A percentile compares a stretch with the other conserved stretches of the same genome.
Conservation (phyloP, 495 filamentous ascomycete species). For the Cenococcum geophilum region DNA sequence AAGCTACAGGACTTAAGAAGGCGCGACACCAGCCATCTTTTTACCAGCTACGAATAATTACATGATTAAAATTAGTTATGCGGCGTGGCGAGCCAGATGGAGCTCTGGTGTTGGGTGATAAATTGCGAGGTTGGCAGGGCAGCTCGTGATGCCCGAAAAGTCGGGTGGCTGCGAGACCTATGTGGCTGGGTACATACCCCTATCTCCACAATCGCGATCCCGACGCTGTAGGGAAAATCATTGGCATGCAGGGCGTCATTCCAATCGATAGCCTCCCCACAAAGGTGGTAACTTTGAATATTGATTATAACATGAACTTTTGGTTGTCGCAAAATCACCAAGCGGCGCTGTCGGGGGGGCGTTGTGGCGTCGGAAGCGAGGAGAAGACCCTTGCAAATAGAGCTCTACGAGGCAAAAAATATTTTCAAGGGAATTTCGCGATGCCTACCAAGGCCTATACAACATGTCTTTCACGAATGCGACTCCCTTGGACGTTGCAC, state of each 20-base stretch:
- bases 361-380: too few species aligned
- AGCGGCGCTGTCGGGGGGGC: too few species aligned
- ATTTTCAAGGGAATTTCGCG: too few species aligned
- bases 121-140: conserved; percentile 26
- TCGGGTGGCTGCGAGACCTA: conserved; percentile 17
- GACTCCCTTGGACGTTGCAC: conserved; percentile 38
- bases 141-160: conserved; percentile 4
- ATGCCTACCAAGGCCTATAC: not conserved
- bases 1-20: conserved; percentile 24
- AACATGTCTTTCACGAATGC: conserved; percentile 43
- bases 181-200: not conserved
- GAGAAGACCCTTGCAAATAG: too few species aligned
- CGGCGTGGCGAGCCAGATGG: conserved; percentile 19
- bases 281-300: too few species aligned
- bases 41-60: conserved; percentile 13
- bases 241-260: not conserved
- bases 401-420: too few species aligned
- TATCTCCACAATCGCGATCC: too few species aligned
- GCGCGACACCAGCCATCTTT: conserved; percentile 22
- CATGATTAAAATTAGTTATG: not conserved
- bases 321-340: too few species aligned
- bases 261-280: not conserved
- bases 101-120: conserved; percentile 21
- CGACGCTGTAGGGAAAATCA: too few species aligned
- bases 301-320: too few species aligned